Conservation (phyloP, 1,139 yeast genomes). For the Komagataea norvegica region DNA sequence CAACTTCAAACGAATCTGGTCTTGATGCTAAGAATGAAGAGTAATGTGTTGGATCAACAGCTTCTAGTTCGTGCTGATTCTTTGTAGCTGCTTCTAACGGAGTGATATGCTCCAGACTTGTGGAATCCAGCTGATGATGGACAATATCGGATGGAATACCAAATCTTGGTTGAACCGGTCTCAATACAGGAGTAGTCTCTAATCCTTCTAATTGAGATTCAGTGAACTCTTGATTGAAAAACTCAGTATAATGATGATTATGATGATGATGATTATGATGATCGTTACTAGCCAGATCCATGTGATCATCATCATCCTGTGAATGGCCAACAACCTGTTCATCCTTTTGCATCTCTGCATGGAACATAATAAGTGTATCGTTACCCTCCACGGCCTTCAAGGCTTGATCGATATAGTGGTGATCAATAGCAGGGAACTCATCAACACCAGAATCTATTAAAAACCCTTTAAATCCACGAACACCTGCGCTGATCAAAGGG, state of each 20-base stretch:
- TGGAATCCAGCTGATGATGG: constrained; percentile 23
- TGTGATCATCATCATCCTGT: too few species aligned
- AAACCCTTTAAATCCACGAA: constrained; percentile 88
- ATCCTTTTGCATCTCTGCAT: constrained; percentile 72
- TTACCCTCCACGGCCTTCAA: constrained; percentile 55
- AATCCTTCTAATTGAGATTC: constrained; percentile 49
- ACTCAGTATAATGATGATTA: constrained; percentile 11
- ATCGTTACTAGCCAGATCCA: too few species aligned
- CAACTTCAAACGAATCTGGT: constrained; percentile 83
- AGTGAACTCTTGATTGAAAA: constrained; percentile 31
- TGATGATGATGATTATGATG: constrained; percentile 7
- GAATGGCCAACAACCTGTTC: constrained; percentile 7
- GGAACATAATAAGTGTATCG: constrained; percentile 80
- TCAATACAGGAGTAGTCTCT: constrained; percentile 49
- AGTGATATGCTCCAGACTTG: constrained; percentile 28
- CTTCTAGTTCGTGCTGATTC: constrained; percentile 38
- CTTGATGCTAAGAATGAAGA: constrained; percentile 75
- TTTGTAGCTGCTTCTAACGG: constrained; percentile 44
- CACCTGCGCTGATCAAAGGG: constrained; percentile 79
- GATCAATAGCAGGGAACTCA: constrained; percentile 80
- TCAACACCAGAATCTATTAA: constrained; percentile 90
- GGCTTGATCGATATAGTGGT: constrained; percentile 59
- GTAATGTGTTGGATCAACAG: constrained; percentile 64
- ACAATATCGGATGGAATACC: constrained; percentile 47
- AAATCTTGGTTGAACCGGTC: constrained; percentile 53